Percentiles rank a stretch among this genome's conserved stretches.
phyloP scores from a whole-genome alignment of 2,329 filamentous ascomycete species.

The Claviceps arundinis region DNA sequence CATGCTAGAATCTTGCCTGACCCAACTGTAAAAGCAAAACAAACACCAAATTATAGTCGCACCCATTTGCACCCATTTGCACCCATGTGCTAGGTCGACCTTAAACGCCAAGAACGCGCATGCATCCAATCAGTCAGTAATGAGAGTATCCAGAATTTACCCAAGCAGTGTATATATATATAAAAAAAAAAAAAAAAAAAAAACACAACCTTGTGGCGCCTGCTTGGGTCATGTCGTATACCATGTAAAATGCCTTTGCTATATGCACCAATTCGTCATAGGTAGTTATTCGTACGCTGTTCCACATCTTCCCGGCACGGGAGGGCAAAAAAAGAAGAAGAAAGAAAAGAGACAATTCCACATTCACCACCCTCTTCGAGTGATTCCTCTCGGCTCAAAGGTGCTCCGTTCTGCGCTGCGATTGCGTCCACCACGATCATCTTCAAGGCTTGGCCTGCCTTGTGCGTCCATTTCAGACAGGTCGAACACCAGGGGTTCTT shows the following conservation, averaged over 20 bases:
- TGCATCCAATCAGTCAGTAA: neutral
- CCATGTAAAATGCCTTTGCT: conserved; percentile 1
- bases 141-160: neutral
- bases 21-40: neutral
- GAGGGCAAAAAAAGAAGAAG: neutral
- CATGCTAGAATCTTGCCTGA: neutral
- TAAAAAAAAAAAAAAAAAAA: neutral
- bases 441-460: conserved; percentile 45
- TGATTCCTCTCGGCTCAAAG: conserved; percentile 26
- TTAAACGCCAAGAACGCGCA: neutral
- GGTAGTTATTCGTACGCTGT: neutral
- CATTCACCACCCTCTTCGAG: conserved; percentile 23
- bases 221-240: neutral
- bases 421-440: conserved; percentile 27
- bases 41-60: neutral
- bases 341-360: neutral
- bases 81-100: neutral
- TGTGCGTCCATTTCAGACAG: conserved; percentile 57
- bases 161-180: neutral
- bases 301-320: neutral
- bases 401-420: conserved; percentile 25
- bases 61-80: neutral
- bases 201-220: conserved; percentile 1
- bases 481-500: conserved; percentile 59
- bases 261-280: conserved; percentile 1